Evolutionary conservation across 2,329 filamentous ascomycete species (phyloP).

Genomic region (Tolypocladium tundrense): DNA sequence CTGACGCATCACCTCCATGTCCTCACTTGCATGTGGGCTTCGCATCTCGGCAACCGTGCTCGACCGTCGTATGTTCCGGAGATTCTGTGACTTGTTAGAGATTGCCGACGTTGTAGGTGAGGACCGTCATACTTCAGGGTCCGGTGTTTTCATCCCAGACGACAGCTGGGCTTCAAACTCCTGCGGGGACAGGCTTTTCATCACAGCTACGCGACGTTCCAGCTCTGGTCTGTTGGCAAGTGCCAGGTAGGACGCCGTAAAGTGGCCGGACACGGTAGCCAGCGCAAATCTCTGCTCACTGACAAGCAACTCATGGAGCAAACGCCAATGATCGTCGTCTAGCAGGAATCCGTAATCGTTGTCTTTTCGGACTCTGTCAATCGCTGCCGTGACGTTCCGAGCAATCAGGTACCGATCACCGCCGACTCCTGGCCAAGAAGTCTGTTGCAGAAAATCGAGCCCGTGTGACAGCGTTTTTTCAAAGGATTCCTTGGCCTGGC

Average conservation of each 20-base stretch:
- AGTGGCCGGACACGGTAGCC: constrained; percentile 14
- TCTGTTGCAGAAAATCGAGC: background rate
- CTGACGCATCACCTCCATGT: constrained; percentile 22
- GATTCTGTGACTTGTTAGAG: constrained; percentile 14
- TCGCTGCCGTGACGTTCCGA: constrained; percentile 11
- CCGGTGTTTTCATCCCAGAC: constrained; percentile 10
- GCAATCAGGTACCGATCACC: constrained; percentile 4
- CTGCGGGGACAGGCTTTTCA: constrained; percentile 14
- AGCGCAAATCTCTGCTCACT: constrained; percentile 18
- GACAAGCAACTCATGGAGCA: constrained; percentile 14
- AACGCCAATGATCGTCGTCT: constrained; percentile 25
- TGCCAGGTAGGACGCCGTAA: constrained; percentile 18
- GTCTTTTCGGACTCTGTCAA: constrained; percentile 15
- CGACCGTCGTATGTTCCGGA: constrained; percentile 18
- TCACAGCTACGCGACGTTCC: constrained; percentile 11
- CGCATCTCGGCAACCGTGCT: constrained; percentile 4
- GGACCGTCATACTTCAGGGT: constrained; percentile 21
- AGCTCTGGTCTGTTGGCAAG: constrained; percentile 14
- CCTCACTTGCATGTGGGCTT: constrained; percentile 13
- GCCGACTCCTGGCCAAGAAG: background rate
- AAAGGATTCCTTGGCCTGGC: constrained; percentile 15
- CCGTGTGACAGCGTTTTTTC: constrained; percentile 4
- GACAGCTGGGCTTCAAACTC: constrained; percentile 15
- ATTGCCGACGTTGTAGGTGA: background rate
- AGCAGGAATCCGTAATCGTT: constrained; percentile 17